Percentiles rank a stretch among this genome's conserved stretches.
Conservation (phyloP, 192 early-diverging fungal genomes). For the Podila epicladia region DNA sequence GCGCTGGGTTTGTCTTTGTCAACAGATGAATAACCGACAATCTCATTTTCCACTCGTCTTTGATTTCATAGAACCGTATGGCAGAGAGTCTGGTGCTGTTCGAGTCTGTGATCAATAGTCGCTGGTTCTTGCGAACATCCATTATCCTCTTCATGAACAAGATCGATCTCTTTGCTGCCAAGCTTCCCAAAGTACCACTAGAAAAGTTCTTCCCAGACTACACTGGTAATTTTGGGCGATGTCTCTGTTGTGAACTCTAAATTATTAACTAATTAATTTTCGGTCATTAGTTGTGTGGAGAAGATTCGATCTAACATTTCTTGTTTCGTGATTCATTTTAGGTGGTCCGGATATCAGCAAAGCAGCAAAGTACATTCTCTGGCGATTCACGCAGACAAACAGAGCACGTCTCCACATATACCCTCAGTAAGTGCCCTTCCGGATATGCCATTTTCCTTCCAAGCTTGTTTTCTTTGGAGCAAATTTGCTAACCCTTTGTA, state of each 20-base stretch:
- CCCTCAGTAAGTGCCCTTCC: constrained; percentile 75
- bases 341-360: constrained; percentile 74
- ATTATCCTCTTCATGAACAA: constrained; percentile 97
- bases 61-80: constrained; percentile 82
- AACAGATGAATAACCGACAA: neutral
- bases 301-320: neutral
- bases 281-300: neutral
- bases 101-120: constrained; percentile 91
- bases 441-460: neutral
- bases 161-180: constrained; percentile 87
- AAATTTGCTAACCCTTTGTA: neutral
- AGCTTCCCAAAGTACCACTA: constrained; percentile 80
- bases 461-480: no score
- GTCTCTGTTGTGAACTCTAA: neutral
- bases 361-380: constrained; percentile 89
- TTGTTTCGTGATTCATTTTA: neutral
- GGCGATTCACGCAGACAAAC: constrained; percentile 89
- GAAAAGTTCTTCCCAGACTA: constrained; percentile 92
- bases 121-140: constrained; percentile 92
- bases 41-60: neutral
- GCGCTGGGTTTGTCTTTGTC: neutral
- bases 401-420: constrained; percentile 75
- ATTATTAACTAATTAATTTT: neutral
- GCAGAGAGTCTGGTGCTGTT: constrained; percentile 90
- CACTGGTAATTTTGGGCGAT: constrained; percentile 44